These are phyloP conservation scores for Aspergillus biplanus DNA, from an alignment of 495 filamentous ascomycete genomes.

Conservation along the genomic window DNA sequence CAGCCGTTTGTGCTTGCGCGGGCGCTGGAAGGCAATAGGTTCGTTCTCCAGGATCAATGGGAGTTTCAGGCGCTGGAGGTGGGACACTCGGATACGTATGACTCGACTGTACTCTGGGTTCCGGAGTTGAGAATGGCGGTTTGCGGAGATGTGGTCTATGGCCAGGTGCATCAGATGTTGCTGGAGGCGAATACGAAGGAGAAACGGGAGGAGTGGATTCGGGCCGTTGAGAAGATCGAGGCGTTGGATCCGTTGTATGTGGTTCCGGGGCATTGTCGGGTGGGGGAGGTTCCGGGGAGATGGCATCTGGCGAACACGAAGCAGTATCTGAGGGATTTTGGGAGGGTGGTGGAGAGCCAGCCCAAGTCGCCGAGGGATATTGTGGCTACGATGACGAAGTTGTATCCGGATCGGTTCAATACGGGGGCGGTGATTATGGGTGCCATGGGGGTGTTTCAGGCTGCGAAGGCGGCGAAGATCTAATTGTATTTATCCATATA, in stretches of 20 bases:
- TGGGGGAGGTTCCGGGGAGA: too few species aligned
- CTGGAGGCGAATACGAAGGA: conserved; percentile 32
- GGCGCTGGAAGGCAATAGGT: not conserved
- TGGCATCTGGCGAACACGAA: too few species aligned
- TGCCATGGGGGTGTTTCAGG: too few species aligned
- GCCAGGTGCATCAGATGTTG: conserved; percentile 38
- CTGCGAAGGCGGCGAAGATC: too few species aligned
- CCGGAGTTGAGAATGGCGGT: conserved; percentile 35
- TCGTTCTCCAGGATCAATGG: not conserved
- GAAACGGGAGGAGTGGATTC: conserved; percentile 37
- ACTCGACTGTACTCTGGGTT: conserved; percentile 34
- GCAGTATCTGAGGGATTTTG: too few species aligned
- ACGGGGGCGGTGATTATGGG: too few species aligned
- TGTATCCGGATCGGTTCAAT: too few species aligned
- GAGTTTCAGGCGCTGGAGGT: not conserved
- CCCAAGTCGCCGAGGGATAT: too few species aligned
- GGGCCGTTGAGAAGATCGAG: conserved; percentile 36
- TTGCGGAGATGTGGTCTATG: conserved; percentile 41
- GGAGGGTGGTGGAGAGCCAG: too few species aligned
- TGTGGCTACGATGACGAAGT: too few species aligned
- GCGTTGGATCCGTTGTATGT: conserved; percentile 21
- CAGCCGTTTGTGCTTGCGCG: not conserved
- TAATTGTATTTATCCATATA: too few species aligned
- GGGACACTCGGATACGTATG: conserved; percentile 31
- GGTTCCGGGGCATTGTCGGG: too few species aligned